phyloP scores from a whole-genome alignment of 2,329 filamentous ascomycete genomes.

The Fusarium sp. region DNA sequence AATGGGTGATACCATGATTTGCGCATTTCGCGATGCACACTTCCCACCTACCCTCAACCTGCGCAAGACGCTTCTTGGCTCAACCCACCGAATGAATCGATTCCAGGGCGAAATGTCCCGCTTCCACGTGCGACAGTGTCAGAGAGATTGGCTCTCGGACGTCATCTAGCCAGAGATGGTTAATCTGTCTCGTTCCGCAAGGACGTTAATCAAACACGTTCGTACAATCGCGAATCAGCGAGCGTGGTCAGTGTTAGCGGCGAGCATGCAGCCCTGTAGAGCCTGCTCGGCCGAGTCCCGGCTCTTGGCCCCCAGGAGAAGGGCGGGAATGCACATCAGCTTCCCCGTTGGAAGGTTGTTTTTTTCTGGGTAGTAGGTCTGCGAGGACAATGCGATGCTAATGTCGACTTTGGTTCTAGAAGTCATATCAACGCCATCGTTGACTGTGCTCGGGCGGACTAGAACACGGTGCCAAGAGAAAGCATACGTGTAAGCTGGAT shows the following conservation, averaged over 20 bases:
- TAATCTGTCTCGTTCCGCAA: background rate
- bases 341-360: background rate
- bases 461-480: background rate
- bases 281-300: slow-evolving; percentile 35
- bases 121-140: background rate
- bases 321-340: background rate
- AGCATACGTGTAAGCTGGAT: slow-evolving; percentile 4
- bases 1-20: background rate
- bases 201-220: background rate
- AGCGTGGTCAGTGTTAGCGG: slow-evolving; percentile 15
- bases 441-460: background rate
- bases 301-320: slow-evolving; percentile 1
- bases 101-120: background rate
- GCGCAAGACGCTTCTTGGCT: background rate
- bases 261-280: slow-evolving; percentile 28
- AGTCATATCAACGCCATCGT: background rate
- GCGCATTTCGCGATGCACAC: background rate
- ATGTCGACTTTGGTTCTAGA: background rate
- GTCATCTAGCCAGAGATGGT: slow-evolving; percentile 10
- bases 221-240: slow-evolving; percentile 27
- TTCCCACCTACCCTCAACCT: background rate
- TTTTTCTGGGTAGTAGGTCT: background rate
- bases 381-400: background rate
- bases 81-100: background rate
- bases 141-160: slow-evolving; percentile 4